These are phyloP conservation scores for Hymenoscyphus scutula DNA, from an alignment of 2,329 filamentous ascomycete species.

Conservation along the genomic window DNA sequence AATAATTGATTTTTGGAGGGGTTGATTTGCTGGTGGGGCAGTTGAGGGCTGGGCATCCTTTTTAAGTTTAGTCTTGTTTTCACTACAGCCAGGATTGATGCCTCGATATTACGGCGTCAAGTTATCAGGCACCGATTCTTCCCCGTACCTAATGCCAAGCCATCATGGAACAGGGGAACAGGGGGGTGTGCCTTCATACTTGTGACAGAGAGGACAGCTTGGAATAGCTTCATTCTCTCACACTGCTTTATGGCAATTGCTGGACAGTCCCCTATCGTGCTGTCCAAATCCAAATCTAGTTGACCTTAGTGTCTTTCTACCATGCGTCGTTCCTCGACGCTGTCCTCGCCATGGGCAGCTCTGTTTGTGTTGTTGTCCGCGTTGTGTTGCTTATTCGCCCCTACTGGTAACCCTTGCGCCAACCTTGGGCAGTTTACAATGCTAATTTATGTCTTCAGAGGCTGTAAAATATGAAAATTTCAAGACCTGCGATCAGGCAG, in stretches of 20 bases:
- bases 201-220: slow-evolving; percentile 21
- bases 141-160: slow-evolving; percentile 4
- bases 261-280: slow-evolving; percentile 14
- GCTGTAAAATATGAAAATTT: slow-evolving; percentile 95
- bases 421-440: background rate
- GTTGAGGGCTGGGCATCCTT: slow-evolving; percentile 9
- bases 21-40: slow-evolving; percentile 23
- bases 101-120: background rate
- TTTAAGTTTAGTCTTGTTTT: slow-evolving; percentile 6
- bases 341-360: slow-evolving; percentile 63
- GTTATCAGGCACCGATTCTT: background rate
- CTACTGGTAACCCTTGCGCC: slow-evolving; percentile 55
- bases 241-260: slow-evolving; percentile 18
- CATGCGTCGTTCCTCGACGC: slow-evolving; percentile 35
- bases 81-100: background rate
- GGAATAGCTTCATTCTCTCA: slow-evolving; percentile 15
- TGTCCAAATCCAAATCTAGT: slow-evolving; percentile 1
- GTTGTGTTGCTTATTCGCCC: slow-evolving; percentile 59
- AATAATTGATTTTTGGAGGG: slow-evolving; percentile 22
- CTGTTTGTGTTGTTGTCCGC: slow-evolving; percentile 58
- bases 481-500: slow-evolving; percentile 93
- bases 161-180: background rate
- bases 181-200: background rate
- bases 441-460: slow-evolving; percentile 47
- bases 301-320: background rate